Base-by-base conservation (phyloP, 768 basidiomycete species). In the Mycena olivaceomarginata region DNA sequence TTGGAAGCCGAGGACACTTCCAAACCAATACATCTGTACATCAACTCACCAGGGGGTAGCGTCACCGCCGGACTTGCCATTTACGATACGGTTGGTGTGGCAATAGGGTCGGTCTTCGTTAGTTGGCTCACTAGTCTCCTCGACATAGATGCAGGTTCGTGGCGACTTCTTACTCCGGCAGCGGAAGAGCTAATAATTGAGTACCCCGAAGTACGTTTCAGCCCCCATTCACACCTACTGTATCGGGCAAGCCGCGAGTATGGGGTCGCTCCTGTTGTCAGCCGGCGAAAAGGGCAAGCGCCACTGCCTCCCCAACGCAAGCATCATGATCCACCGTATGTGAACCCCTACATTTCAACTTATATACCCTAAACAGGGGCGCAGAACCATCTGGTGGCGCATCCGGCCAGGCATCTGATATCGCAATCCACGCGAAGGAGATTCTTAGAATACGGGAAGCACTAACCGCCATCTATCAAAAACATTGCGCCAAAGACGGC, bases 311-410 rank as follows among this genome's bases (percentile, higher is more conserved):
- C 97, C 97, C 15, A 96, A 99, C 83, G 94, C 97, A 22, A 96
- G 95, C 83, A 97, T 99, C 82, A 99, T 99, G 98, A 99, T 99
- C 71, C 98, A 99, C 85, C 98, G 98, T 98, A 84, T 77, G 90
- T 85, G 41, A 16, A 31, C 25, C 67, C 41, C 68, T 40, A 16
- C 57, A 82, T 93, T 84, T 41, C 45, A 43, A 39, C 48, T 22
- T 46, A 59, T 41, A 60, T 77, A 66, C 48, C 77, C 45, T 75
- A 74, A 65, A 53, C 56, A 62, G 66, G 62, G 77, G 71, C 67
- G 68, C 87, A 98, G 98, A 99, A 85, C 98, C 98, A 0, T 98
- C 97, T 46, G 98, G 98, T 70, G 98, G 98, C 51, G 97, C 97
- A 60, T 95, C 95, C 41, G 98, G 98, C 5, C 97, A 98, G 84